A percentile compares a stretch with the other conserved stretches of the same genome.
Evolutionary conservation across 2,329 filamentous ascomycete genomes (phyloP).

Genomic region (Penicillium janthinellum): DNA sequence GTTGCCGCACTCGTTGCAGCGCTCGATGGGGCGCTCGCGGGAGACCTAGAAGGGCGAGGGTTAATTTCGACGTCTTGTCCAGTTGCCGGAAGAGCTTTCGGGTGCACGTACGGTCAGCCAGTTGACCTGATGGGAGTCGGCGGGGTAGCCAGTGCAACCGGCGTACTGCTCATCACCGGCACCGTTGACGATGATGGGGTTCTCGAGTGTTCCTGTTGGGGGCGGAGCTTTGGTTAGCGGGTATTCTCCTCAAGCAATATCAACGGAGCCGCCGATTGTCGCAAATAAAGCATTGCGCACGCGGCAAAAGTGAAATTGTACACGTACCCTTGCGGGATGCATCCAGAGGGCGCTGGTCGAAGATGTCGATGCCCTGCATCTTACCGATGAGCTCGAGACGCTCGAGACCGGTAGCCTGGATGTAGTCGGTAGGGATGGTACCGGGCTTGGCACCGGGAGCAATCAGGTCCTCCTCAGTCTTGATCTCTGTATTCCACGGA

Average conservation of each 20-base stretch:
- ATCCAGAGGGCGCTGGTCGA: conserved; percentile 97
- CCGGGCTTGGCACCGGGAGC: conserved; percentile 79
- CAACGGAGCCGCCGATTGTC: not conserved
- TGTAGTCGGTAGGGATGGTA: conserved; percentile 87
- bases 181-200: conserved; percentile 88
- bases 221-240: not conserved
- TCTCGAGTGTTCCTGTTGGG: conserved; percentile 72
- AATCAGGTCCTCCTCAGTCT: conserved; percentile 77
- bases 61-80: conserved; percentile 20
- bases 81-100: not conserved
- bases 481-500: conserved; percentile 67
- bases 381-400: conserved; percentile 98
- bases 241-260: not conserved
- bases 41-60: conserved; percentile 61
- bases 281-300: not conserved
- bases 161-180: conserved; percentile 95
- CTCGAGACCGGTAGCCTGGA: conserved; percentile 96
- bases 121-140: conserved; percentile 84
- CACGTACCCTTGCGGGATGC: conserved; percentile 77
- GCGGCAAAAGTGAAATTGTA: not conserved
- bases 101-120: conserved; percentile 77
- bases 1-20: conserved; percentile 94
- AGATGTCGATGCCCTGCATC: conserved; percentile 97
- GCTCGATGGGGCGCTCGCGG: conserved; percentile 86
- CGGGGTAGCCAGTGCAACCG: conserved; percentile 92